phyloP scores from a whole-genome alignment of 1,284 basidiomycete species.

The Sporisorium sorghi region DNA sequence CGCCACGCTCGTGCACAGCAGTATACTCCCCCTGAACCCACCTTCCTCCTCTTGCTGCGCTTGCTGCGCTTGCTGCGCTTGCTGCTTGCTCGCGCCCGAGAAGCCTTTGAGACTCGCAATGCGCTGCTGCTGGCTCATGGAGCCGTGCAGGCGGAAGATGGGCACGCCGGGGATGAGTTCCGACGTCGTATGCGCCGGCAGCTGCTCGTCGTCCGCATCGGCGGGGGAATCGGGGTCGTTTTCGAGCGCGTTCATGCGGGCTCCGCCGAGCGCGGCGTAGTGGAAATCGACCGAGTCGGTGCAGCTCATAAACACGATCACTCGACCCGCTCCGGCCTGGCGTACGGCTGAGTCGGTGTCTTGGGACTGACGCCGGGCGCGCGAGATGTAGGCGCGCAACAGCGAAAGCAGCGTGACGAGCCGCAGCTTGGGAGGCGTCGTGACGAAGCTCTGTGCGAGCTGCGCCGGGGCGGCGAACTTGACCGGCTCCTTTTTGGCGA shows the following conservation, averaged over 20 bases:
- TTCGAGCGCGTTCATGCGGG: slow-evolving; percentile 75
- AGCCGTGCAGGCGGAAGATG: slow-evolving; percentile 94
- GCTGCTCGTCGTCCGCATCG: slow-evolving; percentile 63
- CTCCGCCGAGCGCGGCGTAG: slow-evolving; percentile 85
- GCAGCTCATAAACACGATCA: slow-evolving; percentile 95
- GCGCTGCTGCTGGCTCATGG: slow-evolving; percentile 83
- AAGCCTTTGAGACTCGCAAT: slow-evolving; percentile 85
- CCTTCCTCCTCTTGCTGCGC: too few species aligned
- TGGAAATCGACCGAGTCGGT: slow-evolving; percentile 98
- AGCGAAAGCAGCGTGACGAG: slow-evolving; percentile 90
- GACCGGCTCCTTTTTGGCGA: slow-evolving; percentile 72
- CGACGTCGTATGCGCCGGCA: slow-evolving; percentile 68
- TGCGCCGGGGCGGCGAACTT: slow-evolving; percentile 91
- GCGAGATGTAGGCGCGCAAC: slow-evolving; percentile 74
- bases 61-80: slow-evolving; percentile 8
- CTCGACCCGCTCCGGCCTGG: slow-evolving; percentile 70
- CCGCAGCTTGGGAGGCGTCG: slow-evolving; percentile 92
- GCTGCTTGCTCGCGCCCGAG: slow-evolving; percentile 70
- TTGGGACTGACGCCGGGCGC: slow-evolving; percentile 67
- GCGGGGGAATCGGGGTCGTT: slow-evolving; percentile 27
- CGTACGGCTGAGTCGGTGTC: slow-evolving; percentile 27
- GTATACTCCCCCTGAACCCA: slow-evolving; percentile 73
- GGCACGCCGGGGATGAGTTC: slow-evolving; percentile 80
- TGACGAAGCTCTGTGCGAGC: slow-evolving; percentile 89
- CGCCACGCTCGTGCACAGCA: slow-evolving; percentile 96